Evolutionary conservation across 2,329 filamentous ascomycete genomes (phyloP), one percentile per base, ranked within the genome.

Genomic region (Xylaria polymorpha): DNA sequence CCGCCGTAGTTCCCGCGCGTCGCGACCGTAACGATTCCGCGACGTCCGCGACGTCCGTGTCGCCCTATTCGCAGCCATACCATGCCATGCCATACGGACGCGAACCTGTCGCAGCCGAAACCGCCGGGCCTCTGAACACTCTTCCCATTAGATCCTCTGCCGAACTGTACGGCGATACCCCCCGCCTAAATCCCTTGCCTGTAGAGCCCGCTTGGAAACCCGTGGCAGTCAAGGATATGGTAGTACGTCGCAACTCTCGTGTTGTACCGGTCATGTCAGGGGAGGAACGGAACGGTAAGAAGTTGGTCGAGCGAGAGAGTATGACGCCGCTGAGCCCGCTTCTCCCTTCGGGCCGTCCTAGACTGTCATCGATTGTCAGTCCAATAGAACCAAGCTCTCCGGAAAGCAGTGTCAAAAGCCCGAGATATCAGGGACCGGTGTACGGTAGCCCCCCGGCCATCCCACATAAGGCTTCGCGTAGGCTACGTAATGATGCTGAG

Each of bases 241-340:
- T 58, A 22, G 51, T 50, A 57, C 58, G 53, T n/a, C 83, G 80
- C 65, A 75, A 80, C 74, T 74, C 73, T 55, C 74, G 78, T n/a
- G 81, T 81, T 35, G 74, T 83, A 56, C 74, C 75, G 3, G 72
- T 83, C 4, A 78, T 75, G 44, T 76, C 79, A 2, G 77, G 79
- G 57, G 83, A 85, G 64, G 81, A 84, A 57, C 76, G 84, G 63
- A 78, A 76, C 46, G 84, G 82, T 74, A 78, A 77, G 58, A 85
- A 80, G 3, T 75, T 85, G 48, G 80, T 83, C 61, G 84, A 85
- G 71, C 76, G 85, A 25, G 82, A 85, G 74, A 82, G 80, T 68
- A 76, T 83, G 32, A 79, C 75, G 14, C 80, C 81, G 14, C 75
- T 76, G 55, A 73, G 64, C 51, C 69, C 70, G 5, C 67, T 68